Evolutionary conservation across 2,329 filamentous ascomycete genomes (phyloP), one percentile per base, ranked within the genome.

Genomic region (Zymoseptoria pseudotritici): DNA sequence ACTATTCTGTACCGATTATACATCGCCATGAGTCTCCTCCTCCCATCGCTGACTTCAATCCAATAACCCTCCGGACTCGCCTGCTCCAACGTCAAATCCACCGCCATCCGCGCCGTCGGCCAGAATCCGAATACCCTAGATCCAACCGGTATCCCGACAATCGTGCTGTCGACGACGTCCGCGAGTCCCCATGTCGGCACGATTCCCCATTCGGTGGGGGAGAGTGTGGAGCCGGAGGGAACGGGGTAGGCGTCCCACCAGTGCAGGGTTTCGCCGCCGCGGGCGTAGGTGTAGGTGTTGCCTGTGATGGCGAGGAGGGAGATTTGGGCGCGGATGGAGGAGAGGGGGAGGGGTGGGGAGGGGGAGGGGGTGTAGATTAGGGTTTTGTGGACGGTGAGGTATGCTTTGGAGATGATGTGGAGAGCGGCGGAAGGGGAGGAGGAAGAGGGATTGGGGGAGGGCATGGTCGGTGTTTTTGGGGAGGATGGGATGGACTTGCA

Each of bases 181-280:
- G 73, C 79, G 57, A 77, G 79, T 0, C 80, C 80, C 79, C 79
- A 82, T n/a, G 74, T 76, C 50, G 77, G 75, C 11, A 78, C 76
- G 60, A 79, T 77, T 3, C 78, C 79, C 71, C 78, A 81, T n/a
- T 66, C 65, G 2, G 67, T 52, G 1, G 70, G 68, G 0, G 65
- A 52, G 0, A 78, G 78, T 46, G 73, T 71, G 19, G 65, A 64
- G 26, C 1, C 26, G 0, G 62, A 11, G 0, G 77, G 78, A 0
- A 78, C 71, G 0, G 76, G 79, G 65, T 79, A 80, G 7, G 75
- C 67, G 61, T 76, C 72, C 78, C 79, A 82, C 74, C 74, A 74
- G 29, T 66, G 66, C 22, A 70, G 55, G 20, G 71, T 6, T 20
- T 65, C 58, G 24, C 70, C 72, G 13, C 65, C 19, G 49, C 63